phyloP scores from a whole-genome alignment of 257 asterid species.

The Handroanthus guayacan region DNA sequence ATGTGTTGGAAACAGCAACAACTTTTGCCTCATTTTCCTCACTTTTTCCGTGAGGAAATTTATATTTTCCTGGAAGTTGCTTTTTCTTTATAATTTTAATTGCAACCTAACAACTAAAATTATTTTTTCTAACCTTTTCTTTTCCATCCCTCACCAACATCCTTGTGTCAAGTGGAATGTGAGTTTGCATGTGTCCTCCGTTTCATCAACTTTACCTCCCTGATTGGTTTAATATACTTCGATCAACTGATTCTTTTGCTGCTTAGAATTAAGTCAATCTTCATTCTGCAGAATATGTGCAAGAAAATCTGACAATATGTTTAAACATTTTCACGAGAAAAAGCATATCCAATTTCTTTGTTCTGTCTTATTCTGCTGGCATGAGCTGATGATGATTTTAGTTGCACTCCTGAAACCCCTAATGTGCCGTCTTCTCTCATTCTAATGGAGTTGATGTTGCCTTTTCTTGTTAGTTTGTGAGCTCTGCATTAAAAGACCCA shows the following conservation, averaged over 20 bases:
- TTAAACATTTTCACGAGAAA: neutral
- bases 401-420: neutral
- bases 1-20: no score
- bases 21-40: no score
- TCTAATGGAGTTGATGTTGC: neutral
- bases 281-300: neutral
- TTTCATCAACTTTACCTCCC: neutral
- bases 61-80: no score
- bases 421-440: neutral
- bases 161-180: no score
- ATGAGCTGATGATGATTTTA: neutral
- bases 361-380: neutral
- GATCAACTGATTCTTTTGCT: neutral
- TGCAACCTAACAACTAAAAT: no score
- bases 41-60: no score
- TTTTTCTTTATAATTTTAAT: no score
- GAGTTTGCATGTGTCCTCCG: neutral
- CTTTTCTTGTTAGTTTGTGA: constrained; percentile 61
- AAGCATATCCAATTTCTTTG: neutral
- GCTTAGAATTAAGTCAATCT: neutral
- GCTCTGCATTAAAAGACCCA: constrained; percentile 82
- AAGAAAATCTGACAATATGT: neutral
- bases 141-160: no score
- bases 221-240: neutral
- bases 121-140: no score